Conservation (phyloP, 2,329 filamentous ascomycete genomes). For the Verticillium zaregamsianum region DNA sequence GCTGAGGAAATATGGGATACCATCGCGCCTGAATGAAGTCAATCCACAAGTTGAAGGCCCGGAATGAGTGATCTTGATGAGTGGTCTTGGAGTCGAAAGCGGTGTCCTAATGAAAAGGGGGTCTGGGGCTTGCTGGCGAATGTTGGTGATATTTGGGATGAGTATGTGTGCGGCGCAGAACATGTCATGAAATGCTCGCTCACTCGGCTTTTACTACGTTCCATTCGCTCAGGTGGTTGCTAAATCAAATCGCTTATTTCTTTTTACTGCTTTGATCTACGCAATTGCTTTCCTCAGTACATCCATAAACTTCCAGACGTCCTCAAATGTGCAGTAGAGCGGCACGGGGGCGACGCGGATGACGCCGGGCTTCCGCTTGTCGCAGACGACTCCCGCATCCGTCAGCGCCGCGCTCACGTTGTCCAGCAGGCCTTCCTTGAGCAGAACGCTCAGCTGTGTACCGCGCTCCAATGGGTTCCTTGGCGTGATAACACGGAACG, state of each 20-base stretch:
- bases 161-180: too few species aligned
- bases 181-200: too few species aligned
- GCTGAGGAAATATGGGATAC: too few species aligned
- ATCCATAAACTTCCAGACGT: slow-evolving; percentile 54
- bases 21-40: too few species aligned
- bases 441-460: slow-evolving; percentile 72
- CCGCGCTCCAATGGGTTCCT: slow-evolving; percentile 63
- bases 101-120: too few species aligned
- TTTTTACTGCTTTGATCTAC: neutral
- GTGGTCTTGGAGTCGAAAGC: too few species aligned
- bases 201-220: too few species aligned
- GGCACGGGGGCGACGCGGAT: slow-evolving; percentile 80
- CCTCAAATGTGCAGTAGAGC: slow-evolving; percentile 75
- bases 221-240: too few species aligned
- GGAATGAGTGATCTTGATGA: too few species aligned
- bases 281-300: slow-evolving; percentile 26
- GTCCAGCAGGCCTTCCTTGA: slow-evolving; percentile 68
- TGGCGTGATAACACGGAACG: slow-evolving; percentile 67
- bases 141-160: too few species aligned
- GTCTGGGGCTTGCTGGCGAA: too few species aligned
- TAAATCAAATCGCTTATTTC: neutral
- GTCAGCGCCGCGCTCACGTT: slow-evolving; percentile 59
- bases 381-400: slow-evolving; percentile 67
- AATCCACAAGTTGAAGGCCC: too few species aligned
- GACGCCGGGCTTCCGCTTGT: slow-evolving; percentile 82